phyloP scores from a whole-genome alignment of 2,329 filamentous ascomycete species.

The Aspergillus intermedius region DNA sequence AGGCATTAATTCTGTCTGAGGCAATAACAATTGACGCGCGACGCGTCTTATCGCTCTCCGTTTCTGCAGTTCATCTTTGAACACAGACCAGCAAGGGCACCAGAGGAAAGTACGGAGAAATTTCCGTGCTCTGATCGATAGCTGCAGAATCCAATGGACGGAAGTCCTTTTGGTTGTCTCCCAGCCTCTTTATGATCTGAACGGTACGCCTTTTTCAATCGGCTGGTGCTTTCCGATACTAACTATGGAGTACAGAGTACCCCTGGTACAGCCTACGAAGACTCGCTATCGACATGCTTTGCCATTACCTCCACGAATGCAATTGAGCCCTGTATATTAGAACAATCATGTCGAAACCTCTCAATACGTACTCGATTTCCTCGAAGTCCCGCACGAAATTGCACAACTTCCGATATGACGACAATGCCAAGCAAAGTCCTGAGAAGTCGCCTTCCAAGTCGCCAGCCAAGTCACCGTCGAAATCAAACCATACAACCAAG shows the following conservation, averaged over 20 bases:
- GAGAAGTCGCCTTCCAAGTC: slow-evolving; percentile 17
- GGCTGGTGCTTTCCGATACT: not conserved
- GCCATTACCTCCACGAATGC: slow-evolving; percentile 13
- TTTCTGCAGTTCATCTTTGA: slow-evolving; percentile 1
- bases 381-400: slow-evolving; percentile 50
- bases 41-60: slow-evolving; percentile 23
- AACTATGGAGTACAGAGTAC: not conserved
- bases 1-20: slow-evolving; percentile 20
- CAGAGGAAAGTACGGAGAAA: not conserved
- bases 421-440: slow-evolving; percentile 25
- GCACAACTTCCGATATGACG: slow-evolving; percentile 47
- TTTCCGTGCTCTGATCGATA: not conserved
- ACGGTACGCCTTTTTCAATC: not conserved
- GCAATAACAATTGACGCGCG: slow-evolving; percentile 22
- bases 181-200: not conserved
- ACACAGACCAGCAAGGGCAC: not conserved
- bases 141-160: not conserved
- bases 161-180: not conserved
- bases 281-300: slow-evolving; percentile 19
- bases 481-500: slow-evolving; percentile 34
- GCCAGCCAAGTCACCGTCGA: slow-evolving; percentile 13
- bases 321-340: slow-evolving; percentile 11
- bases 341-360: slow-evolving; percentile 19
- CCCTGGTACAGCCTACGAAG: not conserved
- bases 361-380: slow-evolving; percentile 37